Conservation (phyloP, 2,329 filamentous ascomycete genomes). For the Bertia moriformis region DNA sequence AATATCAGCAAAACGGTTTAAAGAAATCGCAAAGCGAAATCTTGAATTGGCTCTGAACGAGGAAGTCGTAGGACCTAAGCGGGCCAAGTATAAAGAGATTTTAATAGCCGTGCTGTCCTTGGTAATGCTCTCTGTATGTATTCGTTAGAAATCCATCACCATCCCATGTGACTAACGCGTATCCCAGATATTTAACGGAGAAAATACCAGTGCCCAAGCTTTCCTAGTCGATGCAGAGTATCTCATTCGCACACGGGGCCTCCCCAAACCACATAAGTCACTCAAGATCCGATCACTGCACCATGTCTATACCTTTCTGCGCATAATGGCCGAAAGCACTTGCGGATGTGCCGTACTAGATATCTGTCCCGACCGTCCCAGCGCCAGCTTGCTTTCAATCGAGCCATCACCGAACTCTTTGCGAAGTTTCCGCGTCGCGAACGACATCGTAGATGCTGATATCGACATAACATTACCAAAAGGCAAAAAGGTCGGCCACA, state of each 20-base stretch:
- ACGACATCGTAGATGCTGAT: not conserved
- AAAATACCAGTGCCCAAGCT: slow-evolving; percentile 15
- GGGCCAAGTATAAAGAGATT: not conserved
- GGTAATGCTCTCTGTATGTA: not conserved
- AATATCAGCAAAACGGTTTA: not conserved
- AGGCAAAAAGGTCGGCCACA: slow-evolving; percentile 7
- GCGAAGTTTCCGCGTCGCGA: not conserved
- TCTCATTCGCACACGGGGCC: slow-evolving; percentile 16
- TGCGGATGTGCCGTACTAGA: slow-evolving; percentile 11
- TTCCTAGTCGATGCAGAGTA: slow-evolving; percentile 20
- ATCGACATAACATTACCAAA: not conserved
- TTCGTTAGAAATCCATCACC: not conserved
- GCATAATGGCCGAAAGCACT: slow-evolving; percentile 19
- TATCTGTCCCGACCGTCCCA: slow-evolving; percentile 2
- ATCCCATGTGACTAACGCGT: not conserved
- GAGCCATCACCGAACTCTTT: slow-evolving; percentile 3
- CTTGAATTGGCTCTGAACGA: not conserved
- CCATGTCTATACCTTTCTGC: slow-evolving; percentile 21
- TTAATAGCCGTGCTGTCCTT: not conserved
- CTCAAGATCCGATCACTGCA: slow-evolving; percentile 20
- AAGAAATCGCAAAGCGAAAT: not conserved
- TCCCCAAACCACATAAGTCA: slow-evolving; percentile 18
- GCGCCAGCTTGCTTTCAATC: slow-evolving; percentile 9
- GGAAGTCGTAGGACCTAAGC: not conserved
- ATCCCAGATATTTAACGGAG: slow-evolving; percentile 1